Percentiles rank a stretch among this genome's conserved stretches.
These are phyloP conservation scores for Aspergillus brasiliensis DNA, from an alignment of 2,329 filamentous ascomycete genomes.

Conservation along the genomic window DNA sequence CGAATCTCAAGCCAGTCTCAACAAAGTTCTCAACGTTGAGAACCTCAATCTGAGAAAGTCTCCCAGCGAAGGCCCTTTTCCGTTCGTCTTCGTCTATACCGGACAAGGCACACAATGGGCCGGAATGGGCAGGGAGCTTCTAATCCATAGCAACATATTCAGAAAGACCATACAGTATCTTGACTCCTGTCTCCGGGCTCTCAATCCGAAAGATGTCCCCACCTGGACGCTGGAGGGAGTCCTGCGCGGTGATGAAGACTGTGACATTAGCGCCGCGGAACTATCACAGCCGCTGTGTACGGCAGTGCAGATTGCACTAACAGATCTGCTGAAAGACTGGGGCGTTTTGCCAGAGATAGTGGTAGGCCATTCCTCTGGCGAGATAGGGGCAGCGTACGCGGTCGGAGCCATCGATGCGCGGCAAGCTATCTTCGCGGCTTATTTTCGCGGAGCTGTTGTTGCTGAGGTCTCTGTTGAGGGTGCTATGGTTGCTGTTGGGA, in stretches of 20 bases:
- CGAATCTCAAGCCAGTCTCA: background rate
- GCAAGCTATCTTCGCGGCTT: constrained; percentile 51
- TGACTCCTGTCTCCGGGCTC: background rate
- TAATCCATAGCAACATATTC: constrained; percentile 10
- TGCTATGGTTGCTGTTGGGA: constrained; percentile 54
- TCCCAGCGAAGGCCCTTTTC: background rate
- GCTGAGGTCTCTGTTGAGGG: constrained; percentile 31
- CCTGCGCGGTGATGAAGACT: constrained; percentile 13
- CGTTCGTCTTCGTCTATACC: constrained; percentile 25
- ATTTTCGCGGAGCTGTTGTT: constrained; percentile 45
- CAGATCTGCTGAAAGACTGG: constrained; percentile 30
- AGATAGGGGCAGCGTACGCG: constrained; percentile 56
- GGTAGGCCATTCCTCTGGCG: constrained; percentile 55
- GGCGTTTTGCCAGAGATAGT: constrained; percentile 41
- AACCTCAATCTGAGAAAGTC: constrained; percentile 6
- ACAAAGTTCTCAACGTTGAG: background rate
- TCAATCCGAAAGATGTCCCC: constrained; percentile 12
- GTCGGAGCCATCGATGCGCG: constrained; percentile 45
- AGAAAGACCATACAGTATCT: constrained; percentile 17
- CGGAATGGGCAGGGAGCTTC: constrained; percentile 29
- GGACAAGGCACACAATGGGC: constrained; percentile 38
- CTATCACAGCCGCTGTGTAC: constrained; percentile 29
- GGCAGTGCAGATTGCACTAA: constrained; percentile 31
- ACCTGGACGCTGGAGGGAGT: constrained; percentile 14
- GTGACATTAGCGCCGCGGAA: constrained; percentile 17